Base-by-base conservation (phyloP, 768 basidiomycete genomes). In the Infundibulicybe gibba region DNA sequence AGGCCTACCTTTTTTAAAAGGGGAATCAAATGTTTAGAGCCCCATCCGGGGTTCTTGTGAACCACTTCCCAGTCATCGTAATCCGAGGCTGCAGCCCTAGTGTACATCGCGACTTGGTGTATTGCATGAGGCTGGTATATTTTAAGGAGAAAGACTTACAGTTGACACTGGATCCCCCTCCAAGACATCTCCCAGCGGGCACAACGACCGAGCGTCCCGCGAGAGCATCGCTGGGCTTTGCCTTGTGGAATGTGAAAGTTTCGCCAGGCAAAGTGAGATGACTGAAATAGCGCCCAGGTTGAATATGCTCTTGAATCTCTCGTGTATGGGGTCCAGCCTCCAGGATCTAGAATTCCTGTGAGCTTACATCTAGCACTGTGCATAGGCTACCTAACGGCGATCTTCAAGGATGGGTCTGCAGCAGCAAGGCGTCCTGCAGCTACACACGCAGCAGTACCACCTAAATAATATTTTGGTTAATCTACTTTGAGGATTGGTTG, bases 91-190 rank as follows among this genome's bases (percentile, higher is more conserved):
- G 77, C 61, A 12, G 80, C 75, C 19, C 84, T 74, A 0, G 72
- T 76, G 50, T 84, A 85, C 69, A 78, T 69, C 57, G 71, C 69
- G 49, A 74, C 74, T 76, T 10, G 19, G 40, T 14, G 16, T 16
- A 6, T 32, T 32, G 21, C 35, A 30, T 16, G 35, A 16, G 44
- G 19, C 10, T 12, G 9, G 38, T 3, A 44, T 10, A 31, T 32
- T n/a, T 30, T 19, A 25, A n/a, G 12, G 20, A 16, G n/a, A 19
- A 21, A 45, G 3, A 55, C 72, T 43, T 40, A 81, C 82, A 80
- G 52, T 85, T 86, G 14, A 85, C 72, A 44, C 67, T 65, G 0
- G 81, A 83, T 0, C 83, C 83, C 5, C 84, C 85, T 3, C 85
- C 84, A 5, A 87, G 54, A 35, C 71, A 74, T 44, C 75, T 68